A percentile compares a stretch with the other conserved stretches of the same genome.
These are phyloP conservation scores for Silene vulgaris DNA, from an alignment of 179 eudicot species.

Conservation along the genomic window DNA sequence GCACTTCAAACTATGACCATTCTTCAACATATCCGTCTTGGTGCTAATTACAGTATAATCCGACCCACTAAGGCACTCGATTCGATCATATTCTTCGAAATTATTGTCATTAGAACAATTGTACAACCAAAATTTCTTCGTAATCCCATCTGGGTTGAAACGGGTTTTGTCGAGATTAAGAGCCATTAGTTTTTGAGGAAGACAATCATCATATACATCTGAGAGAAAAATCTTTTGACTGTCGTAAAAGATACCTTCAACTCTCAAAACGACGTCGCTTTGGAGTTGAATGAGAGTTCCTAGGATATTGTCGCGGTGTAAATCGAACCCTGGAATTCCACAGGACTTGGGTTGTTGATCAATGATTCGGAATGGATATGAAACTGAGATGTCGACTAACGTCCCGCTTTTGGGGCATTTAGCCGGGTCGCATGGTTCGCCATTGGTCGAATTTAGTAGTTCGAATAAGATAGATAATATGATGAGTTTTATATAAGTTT, in stretches of 20 bases:
- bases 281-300: conserved; percentile 8
- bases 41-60: conserved; percentile 9
- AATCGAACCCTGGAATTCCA: conserved; percentile 9
- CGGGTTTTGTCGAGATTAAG: conserved; percentile 1
- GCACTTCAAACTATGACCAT: not conserved
- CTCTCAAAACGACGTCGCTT: not conserved
- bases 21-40: too few species aligned
- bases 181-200: conserved; percentile 19
- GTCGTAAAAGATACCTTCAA: not conserved
- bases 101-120: not conserved
- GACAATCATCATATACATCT: not conserved
- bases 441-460: not conserved
- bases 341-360: not conserved
- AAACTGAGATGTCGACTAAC: not conserved
- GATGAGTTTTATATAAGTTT: not conserved
- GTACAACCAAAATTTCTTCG: not conserved
- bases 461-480: not conserved
- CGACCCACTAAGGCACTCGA: conserved; percentile 13
- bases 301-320: conserved; percentile 3
- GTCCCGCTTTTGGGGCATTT: not conserved
- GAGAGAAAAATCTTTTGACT: not conserved
- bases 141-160: not conserved
- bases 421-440: not conserved
- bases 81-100: not conserved
- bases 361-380: conserved; percentile 9